These are phyloP conservation scores for Aspergillus taichungensis DNA, from an alignment of 495 filamentous ascomycete genomes.

Conservation along the genomic window DNA sequence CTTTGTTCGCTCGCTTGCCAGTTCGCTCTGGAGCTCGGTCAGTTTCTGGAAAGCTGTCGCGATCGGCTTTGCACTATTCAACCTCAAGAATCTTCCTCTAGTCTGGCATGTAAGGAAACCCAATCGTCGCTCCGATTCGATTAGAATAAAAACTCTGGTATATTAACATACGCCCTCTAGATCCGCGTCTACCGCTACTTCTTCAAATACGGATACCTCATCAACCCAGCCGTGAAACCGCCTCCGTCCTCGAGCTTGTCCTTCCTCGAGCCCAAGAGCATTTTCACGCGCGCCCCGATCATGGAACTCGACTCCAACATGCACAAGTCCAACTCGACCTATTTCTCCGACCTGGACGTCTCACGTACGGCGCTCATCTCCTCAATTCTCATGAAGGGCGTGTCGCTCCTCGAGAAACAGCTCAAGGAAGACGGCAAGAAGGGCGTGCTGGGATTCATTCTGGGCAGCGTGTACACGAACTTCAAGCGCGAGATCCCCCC, in stretches of 20 bases:
- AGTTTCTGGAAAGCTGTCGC: slow-evolving; percentile 35
- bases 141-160: not conserved
- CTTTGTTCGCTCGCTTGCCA: slow-evolving; percentile 1
- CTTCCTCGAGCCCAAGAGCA: slow-evolving; percentile 42
- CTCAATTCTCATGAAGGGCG: slow-evolving; percentile 42
- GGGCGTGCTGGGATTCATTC: slow-evolving; percentile 41
- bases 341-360: slow-evolving; percentile 75
- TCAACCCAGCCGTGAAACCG: slow-evolving; percentile 12
- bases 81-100: slow-evolving; percentile 44
- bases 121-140: not conserved
- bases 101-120: slow-evolving; percentile 44
- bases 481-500: slow-evolving; percentile 67
- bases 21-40: slow-evolving; percentile 8
- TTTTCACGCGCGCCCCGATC: slow-evolving; percentile 38
- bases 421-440: slow-evolving; percentile 25
- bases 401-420: slow-evolving; percentile 24
- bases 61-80: slow-evolving; percentile 37
- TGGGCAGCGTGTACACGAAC: slow-evolving; percentile 59
- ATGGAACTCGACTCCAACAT: slow-evolving; percentile 75
- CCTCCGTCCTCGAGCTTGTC: slow-evolving; percentile 7
- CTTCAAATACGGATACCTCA: slow-evolving; percentile 16
- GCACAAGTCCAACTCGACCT: slow-evolving; percentile 80
- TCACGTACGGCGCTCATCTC: slow-evolving; percentile 52
- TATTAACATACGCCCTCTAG: not conserved
- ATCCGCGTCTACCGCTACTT: slow-evolving; percentile 18